Base-by-base conservation (phyloP, 345 rosid genomes). In the Moringa oleifera region DNA sequence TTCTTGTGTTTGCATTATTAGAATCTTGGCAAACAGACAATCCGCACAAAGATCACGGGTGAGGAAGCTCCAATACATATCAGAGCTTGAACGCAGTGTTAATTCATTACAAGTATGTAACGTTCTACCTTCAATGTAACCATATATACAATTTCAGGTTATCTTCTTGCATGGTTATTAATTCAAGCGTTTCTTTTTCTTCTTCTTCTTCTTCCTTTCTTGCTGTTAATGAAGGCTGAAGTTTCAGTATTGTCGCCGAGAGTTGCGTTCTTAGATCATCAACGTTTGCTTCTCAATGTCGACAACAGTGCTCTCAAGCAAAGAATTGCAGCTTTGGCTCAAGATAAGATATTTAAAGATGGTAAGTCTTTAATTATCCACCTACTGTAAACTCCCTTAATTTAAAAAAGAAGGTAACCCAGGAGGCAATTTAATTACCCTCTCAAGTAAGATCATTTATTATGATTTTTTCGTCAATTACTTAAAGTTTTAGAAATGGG, bases 41-140 rank as follows among this genome's bases (percentile, higher is more conserved):
- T 91, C 98, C 16, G 96, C 98, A 23, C 98, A 91, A 52, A 83
- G 96, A 72, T 91, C 98, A 67, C 79, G 98, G 60, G 98, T 89
- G 66, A 80, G 92, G 73, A 91, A 91, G 77, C 77, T 91, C 24
- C 95, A 89, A 69, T 89, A 91, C 79, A 91, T 91, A 62, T 89
- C 95, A 33, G 96, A 89, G 72, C 96, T 91, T 18, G 96, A 91
- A 78, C 98, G 92, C 0, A 83, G 89, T 69, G 90, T 91, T 33
- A 86, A 85, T 49, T 76, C 95, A 16, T 75, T 91, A 70, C 98
- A 91, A 76, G 98, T 83, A 65, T 19, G 66, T 37, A 23, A 1
- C 18, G 6, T 51, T 0, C 36, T 36, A 6, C 7, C 51, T 13
- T 2, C 28, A 22, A 57, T 20, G 47, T 41, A 16, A 7, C 16